phyloP scores from a whole-genome alignment of 768 basidiomycete genomes.

The Suillus discolor region DNA sequence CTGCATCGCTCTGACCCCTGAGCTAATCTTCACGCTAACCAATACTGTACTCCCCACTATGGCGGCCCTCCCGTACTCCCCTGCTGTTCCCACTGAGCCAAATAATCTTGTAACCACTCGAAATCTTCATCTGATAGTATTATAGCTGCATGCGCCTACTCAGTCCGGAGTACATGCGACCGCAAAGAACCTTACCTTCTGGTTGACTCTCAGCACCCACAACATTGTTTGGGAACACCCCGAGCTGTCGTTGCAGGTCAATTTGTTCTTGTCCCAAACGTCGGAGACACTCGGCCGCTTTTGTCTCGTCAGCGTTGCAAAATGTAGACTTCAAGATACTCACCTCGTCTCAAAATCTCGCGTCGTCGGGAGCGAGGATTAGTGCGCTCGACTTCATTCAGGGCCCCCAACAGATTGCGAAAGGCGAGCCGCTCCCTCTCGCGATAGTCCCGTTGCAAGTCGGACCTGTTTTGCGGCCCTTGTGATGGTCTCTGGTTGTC shows the following conservation, averaged over 20 bases:
- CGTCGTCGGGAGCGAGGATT: not conserved
- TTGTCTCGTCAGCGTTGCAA: not conserved
- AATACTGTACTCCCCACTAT: too few species aligned
- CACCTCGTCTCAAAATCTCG: not conserved
- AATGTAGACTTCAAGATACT: too few species aligned
- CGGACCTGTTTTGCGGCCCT: not conserved
- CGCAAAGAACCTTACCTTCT: not conserved
- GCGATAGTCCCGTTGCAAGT: slow-evolving; percentile 2
- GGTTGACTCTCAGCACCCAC: not conserved
- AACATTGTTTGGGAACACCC: not conserved
- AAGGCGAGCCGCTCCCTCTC: not conserved
- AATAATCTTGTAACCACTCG: not conserved
- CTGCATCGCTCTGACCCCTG: too few species aligned
- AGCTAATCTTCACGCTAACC: too few species aligned
- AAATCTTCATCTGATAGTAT: not conserved
- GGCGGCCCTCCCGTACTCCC: not conserved
- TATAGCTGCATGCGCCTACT: not conserved
- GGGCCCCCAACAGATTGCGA: not conserved
- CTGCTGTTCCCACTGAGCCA: too few species aligned
- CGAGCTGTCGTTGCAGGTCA: not conserved
- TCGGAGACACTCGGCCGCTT: slow-evolving; percentile 2
- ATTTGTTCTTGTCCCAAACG: not conserved
- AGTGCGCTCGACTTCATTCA: not conserved
- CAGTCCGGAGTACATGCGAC: not conserved
- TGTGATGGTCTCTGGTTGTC: not conserved